Base-by-base conservation (phyloP, 257 asterid genomes). In the Lycium ferocissimum region DNA sequence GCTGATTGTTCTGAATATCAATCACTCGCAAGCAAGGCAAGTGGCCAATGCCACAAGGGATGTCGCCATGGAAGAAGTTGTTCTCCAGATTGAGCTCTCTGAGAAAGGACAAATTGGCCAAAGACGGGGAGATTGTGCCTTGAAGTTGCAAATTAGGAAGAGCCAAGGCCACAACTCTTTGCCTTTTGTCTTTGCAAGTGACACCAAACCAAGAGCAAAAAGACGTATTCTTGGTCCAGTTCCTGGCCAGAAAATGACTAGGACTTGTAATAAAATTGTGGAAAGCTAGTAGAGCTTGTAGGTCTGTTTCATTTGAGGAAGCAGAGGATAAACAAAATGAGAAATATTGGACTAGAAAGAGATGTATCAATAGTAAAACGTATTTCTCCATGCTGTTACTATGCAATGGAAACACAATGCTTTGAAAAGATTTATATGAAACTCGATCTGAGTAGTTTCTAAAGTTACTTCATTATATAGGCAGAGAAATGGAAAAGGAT, bases 61-160 rank as follows among this genome's bases (percentile, higher is more conserved):
- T 61, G 85, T 38, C 33, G 2, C 86, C 88, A 10, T 69, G 79
- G 56, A 86, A 72, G 65, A 7, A 26, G 33, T 87, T 86, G 70
- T 84, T 71, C 33, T 38, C 79, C 1, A 84, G 85, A 83, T 86
- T 83, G 20, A 86, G 89, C n/a, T 35, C 78, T 26, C 33, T 26
- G 13, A 90, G 92, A 76, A 80, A 86, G 8, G 92, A 88, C 4
- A 90, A 84, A 56, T 90, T 90, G 10, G 84, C 91, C 14, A 90
- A 10, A 6, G 83, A 59, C 1, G 87, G 78, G 87, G 78, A 84
- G 5, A 88, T 81, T 33, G 37, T 73, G 17, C 92, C 90, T 45
- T 57, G 22, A 20, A 89, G 87, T 75, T 85, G 72, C 85, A 88
- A 80, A 79, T 54, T 35, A 0, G 89, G 76, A 54, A 90, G 86